phyloP scores from a whole-genome alignment of 352 stramenopile species.

The Phytopythium cucurbitacearum region DNA sequence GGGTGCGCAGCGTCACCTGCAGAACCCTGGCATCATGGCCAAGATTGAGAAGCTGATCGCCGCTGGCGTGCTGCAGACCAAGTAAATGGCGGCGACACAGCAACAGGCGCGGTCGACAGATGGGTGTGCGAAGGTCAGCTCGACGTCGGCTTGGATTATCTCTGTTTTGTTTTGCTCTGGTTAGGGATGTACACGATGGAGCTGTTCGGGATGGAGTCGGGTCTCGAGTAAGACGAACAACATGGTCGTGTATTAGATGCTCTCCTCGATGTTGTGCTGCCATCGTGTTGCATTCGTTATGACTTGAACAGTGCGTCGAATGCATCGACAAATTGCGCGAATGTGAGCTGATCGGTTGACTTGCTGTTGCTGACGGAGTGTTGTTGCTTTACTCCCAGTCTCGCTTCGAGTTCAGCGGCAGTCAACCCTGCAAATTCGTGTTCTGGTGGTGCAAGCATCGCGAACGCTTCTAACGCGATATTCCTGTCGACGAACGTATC shows the following conservation, averaged over 20 bases:
- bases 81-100: conserved; percentile 30
- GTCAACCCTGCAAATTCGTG: not conserved
- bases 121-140: not conserved
- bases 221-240: no score
- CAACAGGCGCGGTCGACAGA: not conserved
- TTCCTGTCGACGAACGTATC: conserved; percentile 16
- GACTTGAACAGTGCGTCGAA: conserved; percentile 25
- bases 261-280: no score
- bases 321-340: conserved; percentile 26
- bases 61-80: conserved; percentile 95
- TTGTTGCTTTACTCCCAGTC: conserved; percentile 7
- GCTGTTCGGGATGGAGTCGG: no score
- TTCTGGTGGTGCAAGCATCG: conserved; percentile 17
- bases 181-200: no score
- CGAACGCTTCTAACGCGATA: conserved; percentile 18
- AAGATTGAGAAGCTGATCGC: conserved; percentile 99
- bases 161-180: not conserved
- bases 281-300: conserved; percentile 1
- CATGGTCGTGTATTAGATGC: no score
- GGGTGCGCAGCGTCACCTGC: conserved; percentile 90
- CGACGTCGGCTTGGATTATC: no score
- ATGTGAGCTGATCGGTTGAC: conserved; percentile 11
- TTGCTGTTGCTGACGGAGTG: not conserved
- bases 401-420: conserved; percentile 4
- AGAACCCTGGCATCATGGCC: conserved; percentile 91